These are phyloP conservation scores for Teunomyces panamensis DNA, from an alignment of 805 yeast genomes.

Conservation along the genomic window DNA sequence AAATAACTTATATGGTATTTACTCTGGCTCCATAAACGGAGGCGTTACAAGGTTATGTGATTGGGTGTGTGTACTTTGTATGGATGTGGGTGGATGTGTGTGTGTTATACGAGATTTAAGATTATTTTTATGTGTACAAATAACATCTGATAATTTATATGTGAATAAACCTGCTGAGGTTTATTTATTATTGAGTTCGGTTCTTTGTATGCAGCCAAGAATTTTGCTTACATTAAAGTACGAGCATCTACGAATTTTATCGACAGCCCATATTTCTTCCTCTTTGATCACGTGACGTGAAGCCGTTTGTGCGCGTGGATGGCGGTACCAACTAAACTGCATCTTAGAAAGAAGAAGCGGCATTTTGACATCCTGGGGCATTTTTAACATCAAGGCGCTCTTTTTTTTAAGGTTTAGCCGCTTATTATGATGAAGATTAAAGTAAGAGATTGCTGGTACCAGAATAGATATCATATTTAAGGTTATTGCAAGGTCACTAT, in stretches of 20 bases:
- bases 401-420: background rate
- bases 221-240: background rate
- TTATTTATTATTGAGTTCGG: too few relatives aligned
- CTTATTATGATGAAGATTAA: background rate
- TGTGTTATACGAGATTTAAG: background rate
- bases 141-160: background rate
- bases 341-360: background rate
- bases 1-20: background rate
- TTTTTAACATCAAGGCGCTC: background rate
- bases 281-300: background rate
- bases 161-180: background rate
- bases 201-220: background rate
- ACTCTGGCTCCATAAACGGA: too few relatives aligned
- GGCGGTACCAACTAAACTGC: background rate
- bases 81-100: background rate
- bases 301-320: background rate
- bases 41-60: too few relatives aligned
- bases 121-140: background rate
- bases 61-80: too few relatives aligned
- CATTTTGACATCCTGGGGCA: conserved; percentile 1
- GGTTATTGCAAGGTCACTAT: too few relatives aligned
- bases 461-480: too few relatives aligned
- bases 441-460: too few relatives aligned
- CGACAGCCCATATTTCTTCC: too few relatives aligned
- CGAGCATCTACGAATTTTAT: background rate